Evolutionary conservation across 169 alveolate genomes (phyloP), one percentile per base, ranked within the genome.

Genomic region (Plasmodium chabaudi): DNA sequence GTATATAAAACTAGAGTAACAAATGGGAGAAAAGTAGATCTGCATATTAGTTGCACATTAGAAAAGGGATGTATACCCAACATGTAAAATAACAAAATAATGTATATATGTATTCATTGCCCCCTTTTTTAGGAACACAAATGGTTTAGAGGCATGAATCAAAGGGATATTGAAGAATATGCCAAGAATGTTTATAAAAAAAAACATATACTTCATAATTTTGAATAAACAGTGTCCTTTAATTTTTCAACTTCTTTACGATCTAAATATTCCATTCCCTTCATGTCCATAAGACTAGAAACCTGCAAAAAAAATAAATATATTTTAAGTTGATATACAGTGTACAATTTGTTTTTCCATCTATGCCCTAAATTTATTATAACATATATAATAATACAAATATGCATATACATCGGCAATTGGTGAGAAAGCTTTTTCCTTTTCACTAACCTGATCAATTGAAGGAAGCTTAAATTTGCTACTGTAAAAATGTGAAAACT

Each of bases 101-200:
- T 21, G 1, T 61, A 10, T 25, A 17, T 5, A 17, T 57, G 67
- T n/a, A 57, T 57, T 15, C 1, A 0, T 25, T 25, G 23, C 34
- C 34, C 15, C 57, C 10, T 42, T 27, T 27, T 55, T 5, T 57
- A 75, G 88, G 47, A 60, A 49, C 73, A 75, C 65, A 57, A 63
- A 42, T 75, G 88, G 88, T 69, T 75, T 5, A 47, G 51, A 19
- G 69, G 63, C 21, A 53, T 44, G 7, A 44, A 75, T 56, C 49
- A 63, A 65, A 56, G 55, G 39, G 23, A 56, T 39, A 25, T 75
- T 12, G 42, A 64, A 42, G 75, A 63, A 15, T 75, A 63, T 44
- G 64, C 88, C 12, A 19, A 75, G 51, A 68, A 75, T 63, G 17
- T 61, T 21, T 75, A 75, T 75, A 63, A 60, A 34, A 75, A 44